phyloP scores from a whole-genome alignment of 495 filamentous ascomycete genomes.

The Parmelia sp. region DNA sequence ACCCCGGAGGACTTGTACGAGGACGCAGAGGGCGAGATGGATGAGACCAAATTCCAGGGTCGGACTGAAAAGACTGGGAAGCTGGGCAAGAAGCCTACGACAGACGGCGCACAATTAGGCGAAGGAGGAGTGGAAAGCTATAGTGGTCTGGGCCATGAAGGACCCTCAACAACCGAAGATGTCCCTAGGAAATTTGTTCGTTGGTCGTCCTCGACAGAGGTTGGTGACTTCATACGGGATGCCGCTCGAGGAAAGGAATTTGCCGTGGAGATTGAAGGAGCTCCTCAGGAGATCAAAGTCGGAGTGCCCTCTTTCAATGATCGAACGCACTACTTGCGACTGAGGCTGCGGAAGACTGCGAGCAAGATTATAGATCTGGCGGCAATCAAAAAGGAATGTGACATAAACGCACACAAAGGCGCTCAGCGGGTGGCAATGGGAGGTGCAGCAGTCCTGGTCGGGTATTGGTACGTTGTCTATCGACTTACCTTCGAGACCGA shows the following conservation, averaged over 20 bases:
- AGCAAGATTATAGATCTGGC: constrained; percentile 58
- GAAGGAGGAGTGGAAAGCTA: constrained; percentile 56
- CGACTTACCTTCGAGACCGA: constrained; percentile 67
- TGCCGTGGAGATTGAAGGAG: constrained; percentile 72
- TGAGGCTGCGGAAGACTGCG: constrained; percentile 65
- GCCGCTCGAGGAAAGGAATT: constrained; percentile 80
- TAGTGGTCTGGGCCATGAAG: constrained; percentile 52
- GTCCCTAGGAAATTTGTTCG: constrained; percentile 61
- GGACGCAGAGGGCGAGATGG: constrained; percentile 33
- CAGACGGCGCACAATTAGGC: constrained; percentile 29
- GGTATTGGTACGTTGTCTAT: constrained; percentile 79
- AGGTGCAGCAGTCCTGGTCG: constrained; percentile 62
- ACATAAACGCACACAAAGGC: constrained; percentile 63
- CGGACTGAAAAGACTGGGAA: constrained; percentile 43
- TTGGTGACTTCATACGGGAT: constrained; percentile 93
- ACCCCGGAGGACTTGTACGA: constrained; percentile 28
- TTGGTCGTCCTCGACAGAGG: constrained; percentile 86
- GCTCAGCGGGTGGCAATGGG: constrained; percentile 74
- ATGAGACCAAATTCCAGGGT: constrained; percentile 46
- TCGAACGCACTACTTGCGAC: constrained; percentile 77
- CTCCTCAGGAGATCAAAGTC: constrained; percentile 61
- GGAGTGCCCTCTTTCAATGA: constrained; percentile 83
- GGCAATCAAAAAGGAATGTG: constrained; percentile 75
- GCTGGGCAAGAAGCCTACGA: constrained; percentile 29
- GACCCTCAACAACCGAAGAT: constrained; percentile 31